Base-by-base conservation (phyloP, 2,329 filamentous ascomycete species). In the Aurifilum marmelostoma region DNA sequence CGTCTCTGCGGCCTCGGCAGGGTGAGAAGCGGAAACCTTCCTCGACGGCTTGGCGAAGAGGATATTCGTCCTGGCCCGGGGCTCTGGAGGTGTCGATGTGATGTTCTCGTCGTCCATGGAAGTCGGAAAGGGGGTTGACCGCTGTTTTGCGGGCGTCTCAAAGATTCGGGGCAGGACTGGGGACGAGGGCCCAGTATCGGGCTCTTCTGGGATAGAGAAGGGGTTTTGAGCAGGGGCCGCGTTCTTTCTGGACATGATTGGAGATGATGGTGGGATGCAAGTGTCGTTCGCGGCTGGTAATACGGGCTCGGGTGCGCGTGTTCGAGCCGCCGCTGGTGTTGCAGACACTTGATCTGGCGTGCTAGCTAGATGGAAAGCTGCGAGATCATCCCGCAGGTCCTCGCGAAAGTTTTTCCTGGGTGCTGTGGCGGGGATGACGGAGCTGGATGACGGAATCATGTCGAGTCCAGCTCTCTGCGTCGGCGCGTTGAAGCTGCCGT, bases 401-500 rank as follows among this genome's bases (percentile, higher is more conserved):
- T 67, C 63, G 16, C 62, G 58, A 16, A 67, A 58, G 47, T 34
- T 59, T 29, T 66, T 61, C 24, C 68, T 71, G 56, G 68, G 68
- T 59, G 73, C 74, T 8, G 76, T 77, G 5, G 73, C 71, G 7
- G 75, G 76, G 18, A 77, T 69, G 29, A 77, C 64, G 69, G 73
- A 69, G 59, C 73, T 73, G 66, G 77, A 74, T 14, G 77, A 74
- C 21, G 69, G 65, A 12, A 67, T 68, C 37, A 66, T 63, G 9
- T 64, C 64, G 18, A 67, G 24, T 12, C 52, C 60, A 39, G 63
- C 47, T 27, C 61, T 70, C 66, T 63, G 41, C 6, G 32, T 63
- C 11, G 41, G 62, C n/a, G 65, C 27, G 43, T 72, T 62, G 41
- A 70, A 61, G 34, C 77, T 43, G 77, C 77, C 70, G 50, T 72